These are phyloP conservation scores for Vitis cinerea DNA, from an alignment of 164 flowering plant species.

Conservation along the genomic window DNA sequence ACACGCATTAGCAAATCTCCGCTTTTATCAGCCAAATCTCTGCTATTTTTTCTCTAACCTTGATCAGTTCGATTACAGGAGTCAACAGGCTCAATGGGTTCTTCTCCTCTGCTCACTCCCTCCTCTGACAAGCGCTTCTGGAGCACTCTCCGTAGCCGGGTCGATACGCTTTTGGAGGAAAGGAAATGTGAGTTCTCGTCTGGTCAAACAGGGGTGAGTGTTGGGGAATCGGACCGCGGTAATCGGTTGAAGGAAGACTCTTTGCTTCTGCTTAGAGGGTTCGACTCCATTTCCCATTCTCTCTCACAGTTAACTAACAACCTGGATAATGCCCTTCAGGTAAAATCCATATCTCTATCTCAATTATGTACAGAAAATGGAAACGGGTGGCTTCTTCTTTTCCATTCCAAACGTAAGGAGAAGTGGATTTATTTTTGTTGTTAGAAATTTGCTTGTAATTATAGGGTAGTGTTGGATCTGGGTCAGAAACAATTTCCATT, in stretches of 20 bases:
- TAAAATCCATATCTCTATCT: slow-evolving; percentile 6
- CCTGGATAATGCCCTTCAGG: slow-evolving; percentile 76
- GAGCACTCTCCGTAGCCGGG: slow-evolving; percentile 61
- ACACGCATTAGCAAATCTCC: neutral
- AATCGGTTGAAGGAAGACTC: slow-evolving; percentile 66
- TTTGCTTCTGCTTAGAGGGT: slow-evolving; percentile 80
- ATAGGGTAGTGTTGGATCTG: too few relatives aligned
- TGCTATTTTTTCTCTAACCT: neutral
- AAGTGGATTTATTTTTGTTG: neutral
- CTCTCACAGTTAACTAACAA: slow-evolving; percentile 67
- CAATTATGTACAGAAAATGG: neutral
- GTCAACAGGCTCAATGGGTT: slow-evolving; percentile 25
- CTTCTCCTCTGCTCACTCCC: slow-evolving; percentile 54
- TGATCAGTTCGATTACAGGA: slow-evolving; percentile 29
- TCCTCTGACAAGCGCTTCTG: slow-evolving; percentile 70
- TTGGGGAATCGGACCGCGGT: slow-evolving; percentile 28
- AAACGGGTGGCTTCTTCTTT: neutral
- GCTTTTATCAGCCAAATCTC: neutral
- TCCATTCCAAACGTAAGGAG: neutral
- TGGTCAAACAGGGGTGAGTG: slow-evolving; percentile 15
- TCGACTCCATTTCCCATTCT: slow-evolving; percentile 71
- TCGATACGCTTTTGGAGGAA: slow-evolving; percentile 61
- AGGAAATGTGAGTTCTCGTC: slow-evolving; percentile 18
- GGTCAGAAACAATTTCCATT: too few relatives aligned
- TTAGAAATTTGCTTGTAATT: too few relatives aligned